phyloP scores from a whole-genome alignment of 441 rosid species.

The Viola pubescens region DNA sequence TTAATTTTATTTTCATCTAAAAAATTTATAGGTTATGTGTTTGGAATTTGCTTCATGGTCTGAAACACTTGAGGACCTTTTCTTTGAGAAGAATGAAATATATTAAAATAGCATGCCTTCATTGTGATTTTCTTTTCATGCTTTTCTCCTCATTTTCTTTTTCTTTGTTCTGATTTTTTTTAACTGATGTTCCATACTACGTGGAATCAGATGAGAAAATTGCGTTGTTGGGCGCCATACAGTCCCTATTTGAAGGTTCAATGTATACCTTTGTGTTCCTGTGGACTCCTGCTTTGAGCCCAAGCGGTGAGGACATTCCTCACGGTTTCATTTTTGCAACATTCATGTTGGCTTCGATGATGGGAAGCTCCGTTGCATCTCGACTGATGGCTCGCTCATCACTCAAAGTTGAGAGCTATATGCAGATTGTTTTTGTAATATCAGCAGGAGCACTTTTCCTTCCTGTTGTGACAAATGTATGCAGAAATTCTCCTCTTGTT shows the following conservation, averaged over 20 bases:
- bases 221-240: slow-evolving; percentile 92
- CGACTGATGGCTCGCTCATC: slow-evolving; percentile 72
- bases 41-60: too few relatives aligned
- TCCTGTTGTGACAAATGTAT: slow-evolving; percentile 78
- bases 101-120: not conserved
- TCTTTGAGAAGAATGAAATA: too few relatives aligned
- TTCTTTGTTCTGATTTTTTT: not conserved
- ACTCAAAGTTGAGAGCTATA: slow-evolving; percentile 81
- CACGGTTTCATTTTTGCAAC: slow-evolving; percentile 98
- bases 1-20: too few relatives aligned
- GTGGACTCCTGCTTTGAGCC: slow-evolving; percentile 96
- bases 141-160: not conserved
- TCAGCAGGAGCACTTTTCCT: slow-evolving; percentile 87
- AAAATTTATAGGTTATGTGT: too few relatives aligned
- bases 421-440: slow-evolving; percentile 80
- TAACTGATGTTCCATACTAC: slow-evolving; percentile 1
- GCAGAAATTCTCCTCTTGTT: slow-evolving; percentile 12
- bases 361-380: slow-evolving; percentile 96
- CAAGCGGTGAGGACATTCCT: slow-evolving; percentile 88
- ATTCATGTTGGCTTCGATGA: slow-evolving; percentile 94
- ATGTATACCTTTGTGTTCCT: slow-evolving; percentile 98
- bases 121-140: not conserved
- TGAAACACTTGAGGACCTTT: too few relatives aligned
- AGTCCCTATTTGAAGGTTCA: slow-evolving; percentile 94
- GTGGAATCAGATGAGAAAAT: slow-evolving; percentile 77